Evolutionary conservation across 176 grass and related monocot species (phyloP), one percentile per base, ranked within the genome.

Genomic region (Pharus latifolius): DNA sequence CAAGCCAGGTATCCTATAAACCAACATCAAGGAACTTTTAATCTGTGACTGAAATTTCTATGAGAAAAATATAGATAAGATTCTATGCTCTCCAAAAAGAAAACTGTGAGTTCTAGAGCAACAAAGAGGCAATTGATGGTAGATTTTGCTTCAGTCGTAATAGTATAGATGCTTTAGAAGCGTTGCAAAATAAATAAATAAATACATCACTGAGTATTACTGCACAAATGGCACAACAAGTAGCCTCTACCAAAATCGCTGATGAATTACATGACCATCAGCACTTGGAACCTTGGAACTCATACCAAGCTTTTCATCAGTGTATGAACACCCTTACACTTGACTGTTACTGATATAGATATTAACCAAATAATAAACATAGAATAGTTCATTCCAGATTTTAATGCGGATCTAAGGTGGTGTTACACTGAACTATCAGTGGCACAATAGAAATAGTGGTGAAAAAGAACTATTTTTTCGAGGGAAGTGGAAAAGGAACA

Each of bases 1-100:
- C 95, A 99, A 33, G 95, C 90, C 63, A 99, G 76, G 67, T 99
- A 99, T 71, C 95, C 90, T 99, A 78, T 71, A 87, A 66, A 46
- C 18, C 37, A 26, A 80, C 25, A 80, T 27, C 19, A 66, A 8
- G 28, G 10, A 76, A 30, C 20, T 49, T 20, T 78, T n/a, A 65
- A 1, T 70, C 13, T 17, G 32, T 52, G 7, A 49, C 46, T 55
- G n/a, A n/a, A n/a, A n/a, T n/a, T n/a, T n/a, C n/a, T n/a, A n/a
- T n/a, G n/a, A n/a, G n/a, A n/a, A n/a, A n/a, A n/a, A 32, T 33
- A 13, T 29, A n/a, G 15, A 25, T 51, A 34, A 17, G 24, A 70
- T 2, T 51, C 46, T 11, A 67, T 15, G 20, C 2, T 38, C 35
- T 5, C 4, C 4, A 38, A 38, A 38, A 38, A 38, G 8, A 38